A percentile compares a stretch with the other conserved stretches of the same genome.
These are phyloP conservation scores for Zizania palustris DNA, from an alignment of 202 grass and related monocot genomes.

Conservation along the genomic window DNA sequence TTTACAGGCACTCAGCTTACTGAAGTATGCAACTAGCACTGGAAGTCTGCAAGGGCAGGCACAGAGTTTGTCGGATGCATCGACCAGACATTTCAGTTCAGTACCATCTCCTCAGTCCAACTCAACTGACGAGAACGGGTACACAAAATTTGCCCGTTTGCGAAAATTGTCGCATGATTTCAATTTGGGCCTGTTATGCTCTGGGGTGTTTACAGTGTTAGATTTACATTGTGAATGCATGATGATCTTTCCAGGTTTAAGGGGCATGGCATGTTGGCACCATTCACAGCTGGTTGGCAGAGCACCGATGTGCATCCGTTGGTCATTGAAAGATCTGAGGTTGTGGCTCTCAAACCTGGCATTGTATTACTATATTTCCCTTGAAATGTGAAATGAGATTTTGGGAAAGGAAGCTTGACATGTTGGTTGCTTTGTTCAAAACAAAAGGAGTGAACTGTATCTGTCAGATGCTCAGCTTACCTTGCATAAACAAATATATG, in stretches of 20 bases:
- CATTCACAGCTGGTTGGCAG: slow-evolving; percentile 97
- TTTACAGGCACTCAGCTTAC: slow-evolving; percentile 57
- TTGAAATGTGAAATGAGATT: slow-evolving; percentile 17
- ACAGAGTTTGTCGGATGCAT: slow-evolving; percentile 34
- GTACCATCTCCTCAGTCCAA: slow-evolving; percentile 49
- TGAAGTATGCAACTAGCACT: slow-evolving; percentile 53
- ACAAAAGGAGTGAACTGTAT: not conserved
- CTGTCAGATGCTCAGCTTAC: slow-evolving; percentile 8
- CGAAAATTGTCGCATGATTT: slow-evolving; percentile 4
- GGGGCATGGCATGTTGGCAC: slow-evolving; percentile 92
- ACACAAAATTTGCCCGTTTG: not conserved
- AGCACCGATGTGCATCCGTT: slow-evolving; percentile 79
- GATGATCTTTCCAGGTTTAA: slow-evolving; percentile 63
- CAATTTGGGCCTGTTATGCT: slow-evolving; percentile 18
- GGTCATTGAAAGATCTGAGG: slow-evolving; percentile 86
- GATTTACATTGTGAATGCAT: slow-evolving; percentile 6
- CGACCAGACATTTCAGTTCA: slow-evolving; percentile 65
- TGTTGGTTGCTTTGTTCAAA: not conserved
- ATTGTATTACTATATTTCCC: slow-evolving; percentile 6
- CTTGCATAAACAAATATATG: slow-evolving; percentile 23
- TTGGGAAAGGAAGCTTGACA: slow-evolving; percentile 23
- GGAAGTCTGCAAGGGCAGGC: slow-evolving; percentile 44
- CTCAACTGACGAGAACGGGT: slow-evolving; percentile 77
- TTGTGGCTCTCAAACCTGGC: slow-evolving; percentile 35
- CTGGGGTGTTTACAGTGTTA: not conserved